phyloP scores from a whole-genome alignment of 306 rosid genomes.

The Rosa persica region DNA sequence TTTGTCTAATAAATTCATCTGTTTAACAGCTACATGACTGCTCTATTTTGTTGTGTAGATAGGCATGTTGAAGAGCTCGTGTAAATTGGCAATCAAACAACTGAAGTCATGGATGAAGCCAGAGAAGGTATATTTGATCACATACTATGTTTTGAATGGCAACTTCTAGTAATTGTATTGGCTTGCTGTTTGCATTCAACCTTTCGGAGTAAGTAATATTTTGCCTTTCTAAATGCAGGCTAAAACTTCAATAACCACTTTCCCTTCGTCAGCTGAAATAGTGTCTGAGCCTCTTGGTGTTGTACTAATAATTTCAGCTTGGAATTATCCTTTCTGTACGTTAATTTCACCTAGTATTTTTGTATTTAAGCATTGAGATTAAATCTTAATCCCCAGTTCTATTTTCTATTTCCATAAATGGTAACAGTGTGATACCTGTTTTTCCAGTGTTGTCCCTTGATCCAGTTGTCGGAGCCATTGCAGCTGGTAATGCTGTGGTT shows the following conservation, averaged over 20 bases:
- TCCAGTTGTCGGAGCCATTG: constrained; percentile 96
- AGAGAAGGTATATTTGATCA: constrained; percentile 61
- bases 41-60: constrained; percentile 47
- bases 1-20: not conserved
- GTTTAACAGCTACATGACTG: not conserved
- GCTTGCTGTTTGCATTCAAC: not conserved
- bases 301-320: constrained; percentile 77
- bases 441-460: constrained; percentile 82
- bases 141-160: constrained; percentile 6
- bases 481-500: constrained; percentile 95
- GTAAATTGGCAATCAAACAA: constrained; percentile 53
- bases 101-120: constrained; percentile 75
- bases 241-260: constrained; percentile 63
- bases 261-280: constrained; percentile 95
- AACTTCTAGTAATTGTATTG: not conserved
- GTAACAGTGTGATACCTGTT: constrained; percentile 23
- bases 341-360: constrained; percentile 23
- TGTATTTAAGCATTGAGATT: constrained; percentile 10
- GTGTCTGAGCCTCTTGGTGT: constrained; percentile 95
- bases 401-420: constrained; percentile 13
- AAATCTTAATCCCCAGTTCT: constrained; percentile 13
- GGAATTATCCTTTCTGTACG: constrained; percentile 99
- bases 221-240: constrained; percentile 47
- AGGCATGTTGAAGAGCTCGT: constrained; percentile 63
- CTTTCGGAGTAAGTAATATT: not conserved